These are phyloP conservation scores for Trichoderma gracile DNA, from an alignment of 2,329 filamentous ascomycete genomes.

Conservation along the genomic window DNA sequence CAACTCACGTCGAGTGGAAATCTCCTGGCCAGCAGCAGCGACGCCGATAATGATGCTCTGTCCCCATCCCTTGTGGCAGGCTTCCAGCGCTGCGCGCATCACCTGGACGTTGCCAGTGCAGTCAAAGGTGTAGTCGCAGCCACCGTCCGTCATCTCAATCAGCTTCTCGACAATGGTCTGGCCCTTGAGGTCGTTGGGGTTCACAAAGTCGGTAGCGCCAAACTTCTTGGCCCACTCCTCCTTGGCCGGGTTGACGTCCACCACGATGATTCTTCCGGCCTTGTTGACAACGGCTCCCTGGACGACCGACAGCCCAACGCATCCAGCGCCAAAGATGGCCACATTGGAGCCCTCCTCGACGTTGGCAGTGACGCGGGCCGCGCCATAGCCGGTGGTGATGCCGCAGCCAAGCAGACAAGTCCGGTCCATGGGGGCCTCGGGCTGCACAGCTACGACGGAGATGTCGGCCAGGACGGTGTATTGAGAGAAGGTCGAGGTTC, in stretches of 20 bases:
- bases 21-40: conserved; percentile 93
- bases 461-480: conserved; percentile 99
- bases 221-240: conserved; percentile 93
- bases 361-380: conserved; percentile 87
- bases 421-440: conserved; percentile 89
- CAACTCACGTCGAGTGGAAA: conserved; percentile 82
- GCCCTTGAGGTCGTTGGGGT: conserved; percentile 75
- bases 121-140: conserved; percentile 98
- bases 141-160: conserved; percentile 96
- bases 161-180: conserved; percentile 90
- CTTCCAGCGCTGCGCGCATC: conserved; percentile 93
- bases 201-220: conserved; percentile 94
- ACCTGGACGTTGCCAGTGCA: conserved; percentile 97
- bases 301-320: conserved; percentile 91
- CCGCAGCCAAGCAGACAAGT: conserved; percentile 96
- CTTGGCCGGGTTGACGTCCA: conserved; percentile 81
- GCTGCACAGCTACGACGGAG: conserved; percentile 90
- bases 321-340: conserved; percentile 92
- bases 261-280: conserved; percentile 73
- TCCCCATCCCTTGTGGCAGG: conserved; percentile 99
- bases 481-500: conserved; percentile 96
- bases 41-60: conserved; percentile 98
- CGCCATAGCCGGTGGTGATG: conserved; percentile 98
- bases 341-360: conserved; percentile 88
- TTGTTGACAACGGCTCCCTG: conserved; percentile 88